Evolutionary conservation across 257 asterid species (phyloP).

Genomic region (Nicotiana tabacum): DNA sequence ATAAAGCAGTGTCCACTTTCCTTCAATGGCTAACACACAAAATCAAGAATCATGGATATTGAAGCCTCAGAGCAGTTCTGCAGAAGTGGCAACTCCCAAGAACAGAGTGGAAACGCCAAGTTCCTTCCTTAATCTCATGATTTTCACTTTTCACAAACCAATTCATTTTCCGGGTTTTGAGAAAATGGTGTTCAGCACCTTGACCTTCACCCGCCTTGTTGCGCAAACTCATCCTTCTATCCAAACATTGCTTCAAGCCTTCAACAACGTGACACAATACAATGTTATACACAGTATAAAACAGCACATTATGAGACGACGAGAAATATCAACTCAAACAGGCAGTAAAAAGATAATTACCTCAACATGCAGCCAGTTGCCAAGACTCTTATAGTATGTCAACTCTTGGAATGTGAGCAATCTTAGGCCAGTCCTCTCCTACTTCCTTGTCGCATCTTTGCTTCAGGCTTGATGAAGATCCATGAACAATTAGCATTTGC

Average conservation of each 20-base stretch:
- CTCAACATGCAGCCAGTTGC: background rate
- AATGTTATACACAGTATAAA: background rate
- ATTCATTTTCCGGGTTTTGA: background rate
- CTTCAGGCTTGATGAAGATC: background rate
- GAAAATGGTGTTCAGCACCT: background rate
- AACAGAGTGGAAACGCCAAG: background rate
- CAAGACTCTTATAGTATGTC: background rate
- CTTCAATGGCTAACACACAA: background rate
- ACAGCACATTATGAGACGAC: background rate
- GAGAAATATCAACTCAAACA: background rate
- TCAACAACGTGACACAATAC: background rate
- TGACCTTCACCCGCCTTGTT: background rate
- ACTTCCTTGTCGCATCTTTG: background rate
- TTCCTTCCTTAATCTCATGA: background rate
- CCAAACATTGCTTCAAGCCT: background rate
- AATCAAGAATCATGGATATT: background rate
- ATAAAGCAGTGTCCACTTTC: background rate
- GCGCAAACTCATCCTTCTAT: background rate
- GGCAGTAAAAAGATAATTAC: background rate
- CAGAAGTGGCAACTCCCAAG: background rate
- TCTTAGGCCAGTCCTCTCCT: constrained; percentile 7
- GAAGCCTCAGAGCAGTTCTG: background rate
- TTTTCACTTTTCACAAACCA: too few relatives aligned
- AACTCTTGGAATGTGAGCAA: constrained; percentile 4
- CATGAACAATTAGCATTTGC: background rate